phyloP scores from a whole-genome alignment of 2,329 filamentous ascomycete species.

The Colletotrichum nymphaeae region DNA sequence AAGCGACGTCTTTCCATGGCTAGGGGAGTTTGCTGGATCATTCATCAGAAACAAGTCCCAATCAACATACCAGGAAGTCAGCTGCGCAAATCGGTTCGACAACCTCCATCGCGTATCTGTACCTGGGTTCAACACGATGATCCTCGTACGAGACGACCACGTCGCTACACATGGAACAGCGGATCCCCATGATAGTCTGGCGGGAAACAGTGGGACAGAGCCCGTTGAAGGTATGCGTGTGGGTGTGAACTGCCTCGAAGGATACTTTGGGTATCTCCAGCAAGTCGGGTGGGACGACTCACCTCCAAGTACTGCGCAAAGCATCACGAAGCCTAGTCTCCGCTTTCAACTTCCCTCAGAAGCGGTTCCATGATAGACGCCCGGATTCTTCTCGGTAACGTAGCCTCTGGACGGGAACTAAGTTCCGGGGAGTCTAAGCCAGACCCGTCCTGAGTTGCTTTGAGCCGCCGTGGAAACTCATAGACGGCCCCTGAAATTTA shows the following conservation, averaged over 20 bases:
- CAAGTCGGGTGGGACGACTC: not conserved
- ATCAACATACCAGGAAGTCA: not conserved
- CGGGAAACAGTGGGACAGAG: not conserved
- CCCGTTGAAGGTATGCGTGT: not conserved
- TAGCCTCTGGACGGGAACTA: conserved; percentile 2
- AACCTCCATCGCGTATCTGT: not conserved
- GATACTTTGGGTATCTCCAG: not conserved
- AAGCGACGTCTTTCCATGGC: not conserved
- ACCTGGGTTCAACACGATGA: not conserved
- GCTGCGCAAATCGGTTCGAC: not conserved
- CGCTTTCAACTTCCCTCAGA: not conserved
- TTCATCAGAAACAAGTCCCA: not conserved
- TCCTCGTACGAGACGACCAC: not conserved
- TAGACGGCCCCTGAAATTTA: not conserved
- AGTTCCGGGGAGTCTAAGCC: not conserved
- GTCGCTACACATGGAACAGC: not conserved
- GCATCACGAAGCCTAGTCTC: not conserved
- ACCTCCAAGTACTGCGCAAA: not conserved
- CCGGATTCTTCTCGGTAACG: not conserved
- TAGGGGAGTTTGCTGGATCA: not conserved
- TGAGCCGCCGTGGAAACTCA: not conserved
- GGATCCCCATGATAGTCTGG: not conserved
- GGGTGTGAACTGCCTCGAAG: not conserved
- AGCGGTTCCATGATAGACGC: not conserved
- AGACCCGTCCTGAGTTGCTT: not conserved